These are phyloP conservation scores for Pueraria montana DNA, from an alignment of 306 rosid genomes.

Conservation along the genomic window DNA sequence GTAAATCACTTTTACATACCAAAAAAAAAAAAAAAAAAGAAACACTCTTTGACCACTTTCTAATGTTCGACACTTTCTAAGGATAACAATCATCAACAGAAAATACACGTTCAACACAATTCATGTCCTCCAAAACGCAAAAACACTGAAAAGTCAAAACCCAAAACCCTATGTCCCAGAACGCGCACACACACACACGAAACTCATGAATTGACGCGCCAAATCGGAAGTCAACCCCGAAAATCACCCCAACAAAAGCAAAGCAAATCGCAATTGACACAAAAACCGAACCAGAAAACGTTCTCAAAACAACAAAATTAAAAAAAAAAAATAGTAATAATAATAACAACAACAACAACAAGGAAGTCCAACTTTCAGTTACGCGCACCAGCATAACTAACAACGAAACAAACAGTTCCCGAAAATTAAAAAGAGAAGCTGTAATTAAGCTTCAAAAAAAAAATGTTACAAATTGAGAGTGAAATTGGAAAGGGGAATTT, in stretches of 20 bases:
- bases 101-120: constrained; percentile 10
- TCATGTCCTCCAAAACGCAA: constrained; percentile 8
- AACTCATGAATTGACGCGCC: constrained; percentile 45
- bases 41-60: background rate
- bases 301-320: background rate
- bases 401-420: constrained; percentile 47
- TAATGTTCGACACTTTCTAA: background rate
- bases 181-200: constrained; percentile 21
- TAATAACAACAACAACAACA: background rate
- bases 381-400: constrained; percentile 47
- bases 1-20: background rate
- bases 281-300: constrained; percentile 10
- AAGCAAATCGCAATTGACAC: constrained; percentile 39
- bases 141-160: background rate
- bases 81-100: constrained; percentile 18
- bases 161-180: constrained; percentile 38
- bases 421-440: background rate
- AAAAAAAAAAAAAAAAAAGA: background rate
- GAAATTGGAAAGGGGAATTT: constrained; percentile 23
- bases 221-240: constrained; percentile 73
- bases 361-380: constrained; percentile 46
- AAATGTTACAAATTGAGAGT: constrained; percentile 21
- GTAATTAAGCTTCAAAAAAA: background rate
- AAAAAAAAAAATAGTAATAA: background rate
- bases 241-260: constrained; percentile 34